phyloP scores from a whole-genome alignment of 1,284 basidiomycete species.

The Phenoliferia sp. region DNA sequence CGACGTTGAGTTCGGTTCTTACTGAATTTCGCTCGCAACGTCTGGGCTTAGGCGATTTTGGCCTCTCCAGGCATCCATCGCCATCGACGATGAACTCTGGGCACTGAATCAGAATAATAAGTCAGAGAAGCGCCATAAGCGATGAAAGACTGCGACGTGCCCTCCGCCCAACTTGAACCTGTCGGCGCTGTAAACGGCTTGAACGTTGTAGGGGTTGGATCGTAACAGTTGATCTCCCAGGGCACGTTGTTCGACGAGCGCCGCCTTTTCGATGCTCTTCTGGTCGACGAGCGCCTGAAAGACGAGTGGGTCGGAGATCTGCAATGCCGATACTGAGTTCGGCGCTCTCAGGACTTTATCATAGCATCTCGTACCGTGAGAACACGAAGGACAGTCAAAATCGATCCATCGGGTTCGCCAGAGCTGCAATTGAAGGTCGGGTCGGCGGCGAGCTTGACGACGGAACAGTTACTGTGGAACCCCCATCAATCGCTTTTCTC shows the following conservation, averaged over 20 bases:
- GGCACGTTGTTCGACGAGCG: conserved; percentile 59
- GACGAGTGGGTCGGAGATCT: conserved; percentile 73
- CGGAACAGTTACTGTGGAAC: conserved; percentile 44
- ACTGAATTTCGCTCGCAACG: conserved; percentile 32
- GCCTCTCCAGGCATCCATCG: conserved; percentile 42
- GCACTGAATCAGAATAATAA: conserved; percentile 49
- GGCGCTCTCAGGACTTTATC: not conserved
- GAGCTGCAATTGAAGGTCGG: conserved; percentile 50
- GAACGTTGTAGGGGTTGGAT: conserved; percentile 36
- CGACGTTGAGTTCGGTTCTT: conserved; percentile 8
- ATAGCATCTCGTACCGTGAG: conserved; percentile 52
- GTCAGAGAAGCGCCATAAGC: conserved; percentile 7
- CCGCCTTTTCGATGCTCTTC: conserved; percentile 62
- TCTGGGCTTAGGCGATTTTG: conserved; percentile 40
- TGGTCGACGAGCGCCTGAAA: conserved; percentile 76
- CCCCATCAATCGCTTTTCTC: too few relatives aligned
- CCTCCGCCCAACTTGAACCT: conserved; percentile 11
- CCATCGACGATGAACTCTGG: conserved; percentile 53
- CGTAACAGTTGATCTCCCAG: conserved; percentile 54
- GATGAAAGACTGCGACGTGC: not conserved
- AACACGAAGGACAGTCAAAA: conserved; percentile 75
- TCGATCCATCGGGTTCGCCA: conserved; percentile 55
- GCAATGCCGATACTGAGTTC: not conserved
- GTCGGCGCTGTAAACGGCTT: conserved; percentile 34
- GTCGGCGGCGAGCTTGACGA: conserved; percentile 66